Percentiles rank a stretch among this genome's conserved stretches.
phyloP scores from a whole-genome alignment of 2,329 filamentous ascomycete species.

The Aspergillus alliaceus region DNA sequence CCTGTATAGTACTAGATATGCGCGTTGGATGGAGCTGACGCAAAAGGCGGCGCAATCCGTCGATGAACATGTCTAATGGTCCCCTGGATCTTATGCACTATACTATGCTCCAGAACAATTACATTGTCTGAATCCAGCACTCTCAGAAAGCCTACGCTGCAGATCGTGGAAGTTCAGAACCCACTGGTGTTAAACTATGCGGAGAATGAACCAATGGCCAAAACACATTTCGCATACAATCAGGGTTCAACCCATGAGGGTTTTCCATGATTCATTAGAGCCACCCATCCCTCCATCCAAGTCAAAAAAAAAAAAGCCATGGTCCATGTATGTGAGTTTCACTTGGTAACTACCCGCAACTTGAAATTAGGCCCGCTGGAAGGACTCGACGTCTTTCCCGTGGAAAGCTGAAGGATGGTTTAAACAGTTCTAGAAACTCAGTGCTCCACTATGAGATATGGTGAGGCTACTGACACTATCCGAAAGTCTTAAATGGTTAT shows the following conservation, averaged over 20 bases:
- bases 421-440: background rate
- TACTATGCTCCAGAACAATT: background rate
- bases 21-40: background rate
- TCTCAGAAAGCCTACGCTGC: background rate
- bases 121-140: background rate
- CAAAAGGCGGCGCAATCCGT: background rate
- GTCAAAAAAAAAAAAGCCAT: background rate
- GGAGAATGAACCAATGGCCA: background rate
- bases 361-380: background rate
- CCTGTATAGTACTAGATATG: background rate
- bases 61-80: background rate
- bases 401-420: background rate
- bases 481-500: background rate
- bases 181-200: background rate
- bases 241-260: background rate
- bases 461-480: background rate
- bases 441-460: background rate
- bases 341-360: background rate
- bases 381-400: background rate
- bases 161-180: background rate
- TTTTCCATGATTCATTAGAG: background rate
- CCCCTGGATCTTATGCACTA: background rate
- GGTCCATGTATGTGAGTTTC: background rate
- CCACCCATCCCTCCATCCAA: background rate
- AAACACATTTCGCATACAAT: background rate